Base-by-base conservation (phyloP, 2,329 filamentous ascomycete genomes). In the Setomelanomma holmii region DNA sequence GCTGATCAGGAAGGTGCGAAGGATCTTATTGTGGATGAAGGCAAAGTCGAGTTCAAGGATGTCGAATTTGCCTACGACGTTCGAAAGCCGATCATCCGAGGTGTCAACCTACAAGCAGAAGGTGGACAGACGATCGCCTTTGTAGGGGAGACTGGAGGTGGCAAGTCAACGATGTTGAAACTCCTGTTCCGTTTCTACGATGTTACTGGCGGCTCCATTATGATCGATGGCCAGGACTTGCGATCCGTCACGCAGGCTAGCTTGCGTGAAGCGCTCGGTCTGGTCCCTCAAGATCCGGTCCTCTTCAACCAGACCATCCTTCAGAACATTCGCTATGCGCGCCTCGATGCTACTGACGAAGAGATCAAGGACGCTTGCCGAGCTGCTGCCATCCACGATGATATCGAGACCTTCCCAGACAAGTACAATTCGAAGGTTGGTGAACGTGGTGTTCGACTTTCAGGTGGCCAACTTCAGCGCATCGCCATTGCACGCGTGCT, bases 401-500 rank as follows among this genome's bases (percentile, higher is more conserved):
- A 86, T 58, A 87, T 89, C 52, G 66, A 82, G 45, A 76, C 71
- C 1, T 87, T 89, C 60, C 77, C 83, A 1, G 74, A 76, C 33
- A 65, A 66, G 7, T 76, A 76, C 61, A 67, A 71, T 34, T 68
- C 71, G 34, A 75, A 75, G 49, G 74, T 76, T 3, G 74, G 74
- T 24, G 74, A 76, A 51, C 72, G 74, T 16, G 74, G 74, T 14
- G 74, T 76, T 21, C 66, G 74, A 36, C 74, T 89, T 1, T 89
- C 86, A 4, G 86, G 86, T 1, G 86, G 86, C 20, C 86, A 89
- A 66, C 73, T 88, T 5, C 86, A 89, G 63, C 82, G 86, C 40
- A 81, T 89, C 22, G 86, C 86, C 4, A 89, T 89, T 66, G 86
- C 86, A 6, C 85, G 92, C 1, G 89, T 91, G 7, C 80, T 93